Evolutionary conservation across 345 rosid genomes (phyloP), one percentile per base, ranked within the genome.

Genomic region (Abelmoschus esculentus): DNA sequence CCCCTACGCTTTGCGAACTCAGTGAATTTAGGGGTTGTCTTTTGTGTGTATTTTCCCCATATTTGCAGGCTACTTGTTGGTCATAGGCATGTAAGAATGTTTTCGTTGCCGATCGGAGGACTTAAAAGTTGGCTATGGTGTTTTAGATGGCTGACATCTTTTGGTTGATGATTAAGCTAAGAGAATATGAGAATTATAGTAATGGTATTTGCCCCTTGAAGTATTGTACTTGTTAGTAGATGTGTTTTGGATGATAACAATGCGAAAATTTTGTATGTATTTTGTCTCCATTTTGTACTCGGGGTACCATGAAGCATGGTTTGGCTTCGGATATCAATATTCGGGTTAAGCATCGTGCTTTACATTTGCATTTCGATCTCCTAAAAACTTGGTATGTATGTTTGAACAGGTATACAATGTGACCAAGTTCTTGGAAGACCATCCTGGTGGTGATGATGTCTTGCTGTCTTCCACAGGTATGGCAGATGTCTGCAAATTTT

Each of bases 391-490:
- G 28, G 12, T 31, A 32, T 54, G 10, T 69, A 9, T 68, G 22
- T 61, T 75, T 47, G 64, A 55, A 9, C 71, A 89, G 96, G 92
- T 89, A 7, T 89, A 76, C 57, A 80, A 89, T 75, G 96, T 89
- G 75, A 89, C 96, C 19, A 87, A 85, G 74, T 89, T 89, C 78
- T 76, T 89, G 86, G 92, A 89, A 3, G 96, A 89, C 69, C 96
- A 87, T 83, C 96, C 96, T 49, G 92, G 92, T 72, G 96, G 96
- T n/a, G 96, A 89, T 47, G 92, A 89, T 69, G 91, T 87, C 9
- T 79, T 89, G 76, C 79, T 89, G 75, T 77, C 85, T 17, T 73
- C 90, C 26, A 87, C 92, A 66, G 96, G 96, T 87, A 78, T 54
- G 22, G 9, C 11, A 0, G 67, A 61, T 28, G 68, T 63, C 64